Conservation (phyloP, 164 flowering plant genomes). For the Paratinospora sagittata region DNA sequence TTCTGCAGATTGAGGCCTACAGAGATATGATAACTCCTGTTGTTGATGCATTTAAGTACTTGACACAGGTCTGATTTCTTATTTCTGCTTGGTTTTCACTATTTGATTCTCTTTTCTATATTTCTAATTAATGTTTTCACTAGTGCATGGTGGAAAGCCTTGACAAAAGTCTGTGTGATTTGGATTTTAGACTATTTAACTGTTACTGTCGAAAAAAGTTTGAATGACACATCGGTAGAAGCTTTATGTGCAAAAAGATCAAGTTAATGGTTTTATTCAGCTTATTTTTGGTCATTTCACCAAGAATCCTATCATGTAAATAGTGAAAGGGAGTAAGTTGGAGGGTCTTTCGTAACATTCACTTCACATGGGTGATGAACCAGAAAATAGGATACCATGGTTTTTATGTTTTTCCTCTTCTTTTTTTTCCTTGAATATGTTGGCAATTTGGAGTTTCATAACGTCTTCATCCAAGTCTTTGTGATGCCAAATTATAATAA, state of each 20-base stretch:
- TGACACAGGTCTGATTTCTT: conserved; percentile 70
- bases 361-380: background rate
- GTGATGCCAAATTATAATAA: no score
- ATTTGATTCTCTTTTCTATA: background rate
- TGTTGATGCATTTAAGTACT: conserved; percentile 97
- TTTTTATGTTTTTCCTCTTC: background rate
- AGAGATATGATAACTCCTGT: conserved; percentile 98
- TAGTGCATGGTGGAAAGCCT: background rate
- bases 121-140: no score
- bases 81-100: background rate
- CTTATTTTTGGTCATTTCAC: background rate
- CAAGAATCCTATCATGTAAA: background rate
- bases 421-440: background rate
- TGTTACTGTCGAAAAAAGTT: background rate
- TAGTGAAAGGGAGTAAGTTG: background rate
- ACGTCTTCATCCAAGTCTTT: background rate
- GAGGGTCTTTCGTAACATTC: background rate
- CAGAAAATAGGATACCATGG: background rate
- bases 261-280: background rate
- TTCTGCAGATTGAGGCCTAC: conserved; percentile 92
- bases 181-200: background rate
- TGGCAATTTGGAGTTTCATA: background rate
- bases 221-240: background rate
- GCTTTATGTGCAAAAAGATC: background rate
- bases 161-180: background rate